Base-by-base conservation (phyloP, 2,329 filamentous ascomycete species). In the Fusarium lateritium region DNA sequence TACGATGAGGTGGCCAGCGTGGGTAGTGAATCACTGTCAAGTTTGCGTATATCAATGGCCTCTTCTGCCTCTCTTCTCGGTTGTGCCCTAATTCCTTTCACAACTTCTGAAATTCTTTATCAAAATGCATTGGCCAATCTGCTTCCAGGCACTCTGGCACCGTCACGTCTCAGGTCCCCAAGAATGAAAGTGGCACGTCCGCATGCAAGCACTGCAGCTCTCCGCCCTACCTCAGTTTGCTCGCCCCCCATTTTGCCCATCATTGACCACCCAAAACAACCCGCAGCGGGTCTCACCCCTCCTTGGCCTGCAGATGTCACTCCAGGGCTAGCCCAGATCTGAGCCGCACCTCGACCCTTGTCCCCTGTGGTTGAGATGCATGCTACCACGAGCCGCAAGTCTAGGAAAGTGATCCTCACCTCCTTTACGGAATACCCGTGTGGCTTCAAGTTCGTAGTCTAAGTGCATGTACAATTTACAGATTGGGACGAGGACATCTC, bases 291-390 rank as follows among this genome's bases (percentile, higher is more conserved):
- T 33, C 59, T 24, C 26, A 33, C 36, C 54, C 45, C 54, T 39
- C 26, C 17, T 33, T 36, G 36, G 33, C 58, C 45, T 39, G 61
- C 57, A 64, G 58, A 65, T 38, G 58, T 63, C 62, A 63, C 59
- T 39, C 40, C 28, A 13, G 31, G 52, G 22, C 22, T 34, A 36
- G 22, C 26, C 44, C 28, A 52, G 51, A 56, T 56, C 58, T 64
- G 44, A 60, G 56, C 34, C 47, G 43, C 46, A 47, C 45, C 44
- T 47, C 34, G 40, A 38, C 42, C 45, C 46, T 17, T 36, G 46
- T 19, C 52, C 56, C 47, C 39, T 21, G 33, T 36, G 34, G 34
- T 26, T 21, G 19, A 45, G 38, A 54, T 55, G 42, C 34, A 42
- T 40, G 49, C 46, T 47, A 44, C 56, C 33, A 36, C 4, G 34